Evolutionary conservation across 345 rosid species (phyloP), one percentile per base, ranked within the genome.

Genomic region (Linum tenue): DNA sequence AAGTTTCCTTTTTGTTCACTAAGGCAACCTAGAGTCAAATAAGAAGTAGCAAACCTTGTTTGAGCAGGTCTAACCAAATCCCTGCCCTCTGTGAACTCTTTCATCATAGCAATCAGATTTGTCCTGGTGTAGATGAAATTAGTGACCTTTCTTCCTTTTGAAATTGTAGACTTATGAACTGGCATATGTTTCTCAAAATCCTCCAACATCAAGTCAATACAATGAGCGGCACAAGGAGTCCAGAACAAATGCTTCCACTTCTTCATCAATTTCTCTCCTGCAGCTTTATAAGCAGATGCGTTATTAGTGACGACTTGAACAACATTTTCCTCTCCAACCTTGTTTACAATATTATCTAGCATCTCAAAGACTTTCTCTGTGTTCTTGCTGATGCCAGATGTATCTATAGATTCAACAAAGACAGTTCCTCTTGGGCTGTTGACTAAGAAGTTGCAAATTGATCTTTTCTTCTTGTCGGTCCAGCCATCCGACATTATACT

Each of bases 191-290:
- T 65, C 4, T 65, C 68, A 53, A 65, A 65, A 8, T 65, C 59
- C 48, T 38, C 60, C 6, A 65, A 7, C 36, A 37, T 39, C 8
- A 53, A 11, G 14, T 65, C 58, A 14, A 53, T 48, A 15, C 31
- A 64, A 2, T 53, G 67, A 2, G 67, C 58, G n/a, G 44, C 59
- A 64, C 48, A 64, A 10, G 67, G 67, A 3, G 10, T 64, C 67
- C 59, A 64, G 38, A 2, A 64, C 8, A 64, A 16, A 8, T 53
- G 22, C 15, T 51, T 64, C 38, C 37, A 50, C 37, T 51, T 64
- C 39, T 55, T 55, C 63, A 56, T 56, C 31, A 57, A 64, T 40
- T 6, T 17, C n/a, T 22, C 14, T 9, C n/a, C 16, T 39, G 43
- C 15, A 4, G 55, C 55, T 41, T 66, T 66, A 8, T 66, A 66